Base-by-base conservation (phyloP, 2,329 filamentous ascomycete genomes). In the Didymella lethalis region DNA sequence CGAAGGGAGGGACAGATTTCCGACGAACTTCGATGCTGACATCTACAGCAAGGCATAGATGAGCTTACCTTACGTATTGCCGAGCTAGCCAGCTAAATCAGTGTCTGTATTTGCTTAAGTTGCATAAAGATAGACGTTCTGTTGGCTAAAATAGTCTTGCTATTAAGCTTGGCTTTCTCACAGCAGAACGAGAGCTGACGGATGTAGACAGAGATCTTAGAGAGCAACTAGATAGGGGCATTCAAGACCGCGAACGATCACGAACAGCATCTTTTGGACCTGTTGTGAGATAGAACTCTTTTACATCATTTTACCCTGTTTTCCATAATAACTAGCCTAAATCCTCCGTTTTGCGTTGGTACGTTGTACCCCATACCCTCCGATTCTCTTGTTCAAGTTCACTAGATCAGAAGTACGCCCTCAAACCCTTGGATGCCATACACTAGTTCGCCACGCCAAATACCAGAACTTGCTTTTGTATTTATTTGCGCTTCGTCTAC, bases 1-100 rank as follows among this genome's bases (percentile, higher is more conserved):
- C 1, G 77, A 83, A 41, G 85, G 83, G 4, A 61, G 74, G 50
- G 73, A 76, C 5, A 65, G 63, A 51, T 77, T 77, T 50, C 75
- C 75, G 1, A 66, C 62, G 10, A 67, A 74, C 10, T 76, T 77
- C 44, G 74, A 77, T 62, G 68, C 70, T 26, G 68, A 75, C 47
- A 74, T 77, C 23, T 76, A 76, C 46, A 61, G 58, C 20, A 71
- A 74, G 58, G 59, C 59, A 20, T 66, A 64, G 46, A 25, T 7
- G 38, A 4, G 20, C n/a, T 25, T 20, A 41, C 8, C 23, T 23
- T 23, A 23, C 23, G 23, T 23, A 23, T 23, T 23, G 3, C 23
- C 23, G 23, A 23, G 23, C 23, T 23, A 23, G 23, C 23, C 23
- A 23, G 23, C 23, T 23, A 23, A 2, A 23, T 23, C 23, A 23